phyloP scores from a whole-genome alignment of 495 filamentous ascomycete species.

The Physcia stellaris region DNA sequence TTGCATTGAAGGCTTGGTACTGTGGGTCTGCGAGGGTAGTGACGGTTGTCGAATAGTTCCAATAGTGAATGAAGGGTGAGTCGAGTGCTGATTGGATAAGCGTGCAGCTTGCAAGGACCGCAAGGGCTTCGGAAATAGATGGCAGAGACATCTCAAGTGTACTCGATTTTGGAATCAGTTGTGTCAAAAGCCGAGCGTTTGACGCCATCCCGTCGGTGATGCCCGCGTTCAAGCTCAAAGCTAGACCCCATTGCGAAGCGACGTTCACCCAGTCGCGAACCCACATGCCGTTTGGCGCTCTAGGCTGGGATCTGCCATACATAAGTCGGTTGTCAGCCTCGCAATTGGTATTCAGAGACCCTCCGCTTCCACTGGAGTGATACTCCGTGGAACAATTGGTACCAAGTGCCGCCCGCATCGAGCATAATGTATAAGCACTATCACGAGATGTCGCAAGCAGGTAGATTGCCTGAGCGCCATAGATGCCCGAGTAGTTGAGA shows the following conservation, averaged over 20 bases:
- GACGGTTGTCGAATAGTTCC: conserved; percentile 34
- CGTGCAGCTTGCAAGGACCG: conserved; percentile 51
- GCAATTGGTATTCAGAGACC: conserved; percentile 39
- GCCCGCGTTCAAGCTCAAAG: conserved; percentile 47
- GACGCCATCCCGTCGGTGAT: conserved; percentile 40
- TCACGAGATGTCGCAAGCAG: conserved; percentile 39
- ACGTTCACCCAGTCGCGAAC: conserved; percentile 45
- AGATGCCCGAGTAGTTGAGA: conserved; percentile 33
- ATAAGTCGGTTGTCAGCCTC: conserved; percentile 38
- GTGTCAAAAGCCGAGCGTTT: conserved; percentile 50
- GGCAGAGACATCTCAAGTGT: conserved; percentile 33
- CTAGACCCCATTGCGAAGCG: conserved; percentile 39
- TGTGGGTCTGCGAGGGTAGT: conserved; percentile 23
- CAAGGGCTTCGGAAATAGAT: conserved; percentile 51
- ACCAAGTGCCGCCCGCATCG: conserved; percentile 41
- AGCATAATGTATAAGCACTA: conserved; percentile 45
- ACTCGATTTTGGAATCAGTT: conserved; percentile 26
- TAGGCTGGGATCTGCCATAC: conserved; percentile 29
- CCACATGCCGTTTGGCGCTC: conserved; percentile 20
- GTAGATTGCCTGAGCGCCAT: conserved; percentile 43
- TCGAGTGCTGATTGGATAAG: conserved; percentile 39
- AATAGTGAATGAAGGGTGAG: conserved; percentile 43
- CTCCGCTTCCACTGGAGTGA: conserved; percentile 41
- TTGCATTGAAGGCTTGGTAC: conserved; percentile 42
- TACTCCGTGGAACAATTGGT: conserved; percentile 50